These are phyloP conservation scores for Irpex lacteus DNA, from an alignment of 1,284 basidiomycete species.

Conservation along the genomic window DNA sequence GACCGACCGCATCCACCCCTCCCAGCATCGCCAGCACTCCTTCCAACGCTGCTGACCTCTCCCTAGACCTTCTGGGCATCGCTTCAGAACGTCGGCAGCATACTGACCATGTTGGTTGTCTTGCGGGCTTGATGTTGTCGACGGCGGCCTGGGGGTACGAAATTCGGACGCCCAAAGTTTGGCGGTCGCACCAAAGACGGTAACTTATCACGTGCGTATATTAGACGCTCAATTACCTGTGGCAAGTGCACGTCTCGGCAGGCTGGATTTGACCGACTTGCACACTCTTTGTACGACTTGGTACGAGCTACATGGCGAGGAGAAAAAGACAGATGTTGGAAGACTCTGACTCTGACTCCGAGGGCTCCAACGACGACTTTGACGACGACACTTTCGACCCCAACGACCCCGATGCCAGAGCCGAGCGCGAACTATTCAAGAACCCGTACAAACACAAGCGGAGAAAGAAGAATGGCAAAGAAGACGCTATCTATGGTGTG, in stretches of 20 bases:
- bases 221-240: background rate
- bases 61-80: constrained; percentile 14
- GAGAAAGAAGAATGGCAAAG: constrained; percentile 63
- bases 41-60: constrained; percentile 15
- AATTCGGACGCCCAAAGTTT: constrained; percentile 11
- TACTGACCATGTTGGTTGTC: constrained; percentile 39
- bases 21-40: background rate
- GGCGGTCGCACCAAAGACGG: constrained; percentile 8
- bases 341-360: constrained; percentile 68
- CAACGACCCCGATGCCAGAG: constrained; percentile 69
- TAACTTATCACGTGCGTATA: constrained; percentile 8
- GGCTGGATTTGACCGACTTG: too few relatives aligned
- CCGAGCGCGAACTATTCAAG: constrained; percentile 77
- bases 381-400: constrained; percentile 37
- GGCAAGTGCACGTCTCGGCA: too few relatives aligned
- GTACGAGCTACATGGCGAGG: constrained; percentile 62
- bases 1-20: constrained; percentile 29
- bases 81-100: constrained; percentile 16
- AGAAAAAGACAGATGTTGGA: constrained; percentile 79
- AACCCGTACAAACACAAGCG: constrained; percentile 75
- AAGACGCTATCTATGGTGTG: constrained; percentile 80
- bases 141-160: constrained; percentile 26
- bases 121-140: constrained; percentile 36
- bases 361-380: constrained; percentile 54
- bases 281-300: background rate